phyloP scores from a whole-genome alignment of 148 eudicot genomes.

The Pouteria glomerata region DNA sequence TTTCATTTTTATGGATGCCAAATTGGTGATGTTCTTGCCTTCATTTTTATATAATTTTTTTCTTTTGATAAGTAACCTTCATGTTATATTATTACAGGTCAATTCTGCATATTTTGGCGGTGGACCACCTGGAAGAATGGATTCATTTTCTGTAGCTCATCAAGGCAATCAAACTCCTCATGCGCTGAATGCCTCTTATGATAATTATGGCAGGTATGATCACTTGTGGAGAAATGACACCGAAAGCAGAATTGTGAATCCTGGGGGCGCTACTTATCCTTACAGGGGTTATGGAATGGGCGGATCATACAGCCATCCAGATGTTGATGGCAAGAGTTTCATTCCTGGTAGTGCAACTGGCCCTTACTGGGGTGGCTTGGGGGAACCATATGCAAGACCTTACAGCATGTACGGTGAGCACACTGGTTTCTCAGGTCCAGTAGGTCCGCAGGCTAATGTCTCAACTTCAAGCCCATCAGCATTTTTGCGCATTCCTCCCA shows the following conservation, averaged over 20 bases:
- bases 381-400: not conserved
- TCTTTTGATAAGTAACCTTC: no score
- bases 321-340: not conserved
- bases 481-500: not conserved
- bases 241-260: not conserved
- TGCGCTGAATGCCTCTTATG: not conserved
- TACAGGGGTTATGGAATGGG: conserved; percentile 5
- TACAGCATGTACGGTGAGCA: conserved; percentile 1
- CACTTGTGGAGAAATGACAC: not conserved
- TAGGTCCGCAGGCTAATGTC: not conserved
- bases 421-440: not conserved
- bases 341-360: conserved; percentile 4
- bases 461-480: not conserved
- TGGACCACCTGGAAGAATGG: conserved; percentile 10
- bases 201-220: conserved; percentile 6
- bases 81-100: conserved; percentile 12
- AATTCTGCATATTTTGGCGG: conserved; percentile 6
- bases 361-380: not conserved
- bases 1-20: no score
- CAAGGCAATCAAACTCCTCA: not conserved
- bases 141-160: conserved; percentile 10
- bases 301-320: conserved; percentile 2
- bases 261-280: conserved; percentile 1
- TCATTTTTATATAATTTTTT: no score
- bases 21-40: no score